Evolutionary conservation across 106 monocot species (phyloP), one percentile per base, ranked within the genome.

Genomic region (Chionographis japonica): DNA sequence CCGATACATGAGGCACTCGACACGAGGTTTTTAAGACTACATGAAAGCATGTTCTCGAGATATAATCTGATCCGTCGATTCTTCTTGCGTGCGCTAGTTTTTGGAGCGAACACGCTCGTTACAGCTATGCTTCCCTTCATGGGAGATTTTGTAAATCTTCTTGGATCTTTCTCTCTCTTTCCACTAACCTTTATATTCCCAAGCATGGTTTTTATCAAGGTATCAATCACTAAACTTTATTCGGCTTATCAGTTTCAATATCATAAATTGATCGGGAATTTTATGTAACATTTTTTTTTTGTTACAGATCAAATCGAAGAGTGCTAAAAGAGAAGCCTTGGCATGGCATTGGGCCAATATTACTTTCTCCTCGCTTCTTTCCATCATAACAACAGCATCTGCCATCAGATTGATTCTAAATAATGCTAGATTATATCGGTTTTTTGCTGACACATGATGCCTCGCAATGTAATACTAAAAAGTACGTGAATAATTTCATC

Each of bases 1-100:
- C 88, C 88, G 37, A 72, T 88, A 54, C 84, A 88, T 62, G 88
- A 88, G 74, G 84, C 78, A 13, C 72, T 88, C 12, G 88, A 88
- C 69, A 88, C 88, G 50, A 84, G 53, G 43, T 75, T 78, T 63
- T 67, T 78, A 42, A 81, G 58, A 46, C 75, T 81, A 9, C 78
- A 79, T 40, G 69, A 84, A 50, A 62, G 42, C 52, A 77, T 69
- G 71, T 73, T 74, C 60, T 81, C 88, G 27, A 78, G 62, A 50
- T 7, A 69, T 3, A 88, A 84, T 36, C 61, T 81, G 11, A 9
- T 54, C 37, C 63, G 77, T 4, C 80, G 79, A 1, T 74, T 80
- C 58, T 39, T 71, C 54, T 14, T 72, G n/a, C 61, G 88, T 16
- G 71, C 53, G 2, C 55, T 66, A 3, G 53, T 81, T 36, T 78